phyloP scores from a whole-genome alignment of 805 yeast species.

The Nakazawaea populi region DNA sequence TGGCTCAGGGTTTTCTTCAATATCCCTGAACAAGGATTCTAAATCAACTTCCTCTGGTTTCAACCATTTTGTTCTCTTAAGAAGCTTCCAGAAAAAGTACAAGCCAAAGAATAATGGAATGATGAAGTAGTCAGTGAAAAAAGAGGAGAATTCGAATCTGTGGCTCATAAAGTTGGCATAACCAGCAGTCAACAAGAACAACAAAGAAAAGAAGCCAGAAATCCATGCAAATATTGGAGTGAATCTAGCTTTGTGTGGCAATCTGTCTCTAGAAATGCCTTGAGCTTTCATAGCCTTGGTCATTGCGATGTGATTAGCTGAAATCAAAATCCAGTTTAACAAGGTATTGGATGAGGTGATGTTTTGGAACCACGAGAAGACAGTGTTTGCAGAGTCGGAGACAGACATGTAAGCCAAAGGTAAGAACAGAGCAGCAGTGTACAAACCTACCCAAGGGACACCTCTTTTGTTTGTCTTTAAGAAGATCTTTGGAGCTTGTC shows the following conservation, averaged over 20 bases:
- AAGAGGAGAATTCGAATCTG: constrained; percentile 19
- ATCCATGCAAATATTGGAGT: constrained; percentile 27
- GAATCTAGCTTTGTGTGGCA: constrained; percentile 25
- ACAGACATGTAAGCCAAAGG: constrained; percentile 24
- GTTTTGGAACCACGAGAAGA: constrained; percentile 29
- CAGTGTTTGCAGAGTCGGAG: constrained; percentile 17
- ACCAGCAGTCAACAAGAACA: constrained; percentile 30
- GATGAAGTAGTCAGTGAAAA: constrained; percentile 17
- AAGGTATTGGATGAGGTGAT: constrained; percentile 24
- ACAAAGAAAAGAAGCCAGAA: constrained; percentile 19
- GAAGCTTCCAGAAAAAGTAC: constrained; percentile 27
- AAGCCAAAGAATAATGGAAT: constrained; percentile 24
- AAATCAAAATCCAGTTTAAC: constrained; percentile 13
- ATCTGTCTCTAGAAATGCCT: constrained; percentile 25
- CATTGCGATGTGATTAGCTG: constrained; percentile 13
- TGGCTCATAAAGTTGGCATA: constrained; percentile 28
- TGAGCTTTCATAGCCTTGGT: constrained; percentile 34
- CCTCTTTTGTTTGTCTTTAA: constrained; percentile 24
- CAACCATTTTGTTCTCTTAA: constrained; percentile 25
- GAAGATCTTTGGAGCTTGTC: constrained; percentile 68
- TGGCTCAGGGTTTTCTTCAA: constrained; percentile 30
- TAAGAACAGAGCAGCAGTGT: constrained; percentile 17
- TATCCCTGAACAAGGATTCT: constrained; percentile 24
- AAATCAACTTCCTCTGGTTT: constrained; percentile 36
- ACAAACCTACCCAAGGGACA: constrained; percentile 21